A percentile compares a stretch with the other conserved stretches of the same genome.
These are phyloP conservation scores for Pseudotulostoma volvatum DNA, from an alignment of 495 filamentous ascomycete species.

Conservation along the genomic window DNA sequence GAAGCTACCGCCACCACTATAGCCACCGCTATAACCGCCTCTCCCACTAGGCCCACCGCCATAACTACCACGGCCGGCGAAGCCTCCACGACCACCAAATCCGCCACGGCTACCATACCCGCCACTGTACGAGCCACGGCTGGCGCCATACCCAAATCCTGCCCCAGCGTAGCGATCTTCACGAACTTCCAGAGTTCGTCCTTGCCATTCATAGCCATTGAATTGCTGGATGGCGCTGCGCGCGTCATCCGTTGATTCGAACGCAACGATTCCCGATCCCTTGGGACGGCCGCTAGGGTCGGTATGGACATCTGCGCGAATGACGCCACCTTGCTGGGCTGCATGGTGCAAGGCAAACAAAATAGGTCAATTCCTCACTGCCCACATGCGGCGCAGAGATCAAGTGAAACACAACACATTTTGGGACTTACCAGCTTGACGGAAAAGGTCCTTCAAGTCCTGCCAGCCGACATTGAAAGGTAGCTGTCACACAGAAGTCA, in stretches of 20 bases:
- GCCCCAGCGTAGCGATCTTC: constrained; percentile 84
- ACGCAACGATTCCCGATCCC: constrained; percentile 92
- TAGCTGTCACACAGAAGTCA: constrained; percentile 43
- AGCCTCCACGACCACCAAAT: constrained; percentile 35
- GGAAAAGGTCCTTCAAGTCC: constrained; percentile 97
- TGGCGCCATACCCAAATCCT: constrained; percentile 33
- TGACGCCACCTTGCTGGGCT: constrained; percentile 63
- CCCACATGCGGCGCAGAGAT: background rate
- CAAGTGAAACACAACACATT: constrained; percentile 3
- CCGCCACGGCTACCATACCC: constrained; percentile 36
- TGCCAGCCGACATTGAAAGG: constrained; percentile 98
- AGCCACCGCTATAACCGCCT: constrained; percentile 35
- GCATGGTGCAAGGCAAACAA: constrained; percentile 18
- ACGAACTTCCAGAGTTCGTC: constrained; percentile 79
- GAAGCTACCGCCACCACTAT: constrained; percentile 22
- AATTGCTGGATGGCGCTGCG: constrained; percentile 92
- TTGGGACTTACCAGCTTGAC: constrained; percentile 73
- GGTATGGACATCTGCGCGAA: constrained; percentile 89
- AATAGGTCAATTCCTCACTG: constrained; percentile 19
- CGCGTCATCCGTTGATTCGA: constrained; percentile 85
- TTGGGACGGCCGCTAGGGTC: constrained; percentile 85
- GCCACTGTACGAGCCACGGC: constrained; percentile 25
- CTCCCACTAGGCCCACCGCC: constrained; percentile 23
- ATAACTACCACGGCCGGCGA: constrained; percentile 31
- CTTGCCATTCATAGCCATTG: constrained; percentile 98